Conservation (phyloP, 1,284 basidiomycete genomes). For the Mycena sp. region DNA sequence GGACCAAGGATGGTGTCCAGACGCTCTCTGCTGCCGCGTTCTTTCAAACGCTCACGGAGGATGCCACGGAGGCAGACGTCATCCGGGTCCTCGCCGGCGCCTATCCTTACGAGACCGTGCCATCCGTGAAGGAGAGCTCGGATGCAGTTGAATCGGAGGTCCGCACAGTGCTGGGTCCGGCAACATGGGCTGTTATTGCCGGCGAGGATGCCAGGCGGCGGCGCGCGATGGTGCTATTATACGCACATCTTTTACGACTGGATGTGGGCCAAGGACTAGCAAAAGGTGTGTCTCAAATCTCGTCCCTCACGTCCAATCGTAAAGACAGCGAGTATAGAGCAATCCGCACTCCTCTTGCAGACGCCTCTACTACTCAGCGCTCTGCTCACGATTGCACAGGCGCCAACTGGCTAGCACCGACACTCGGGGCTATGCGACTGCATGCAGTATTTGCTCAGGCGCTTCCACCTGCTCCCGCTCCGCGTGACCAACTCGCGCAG, state of each 20-base stretch:
- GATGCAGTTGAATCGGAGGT: conserved; percentile 63
- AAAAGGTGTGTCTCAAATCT: conserved; percentile 74
- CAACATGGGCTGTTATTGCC: conserved; percentile 47
- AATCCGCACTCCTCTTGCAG: conserved; percentile 73
- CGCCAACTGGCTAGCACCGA: conserved; percentile 92
- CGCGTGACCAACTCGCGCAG: conserved; percentile 65
- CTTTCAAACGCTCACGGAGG: conserved; percentile 90
- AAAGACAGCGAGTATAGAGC: conserved; percentile 56
- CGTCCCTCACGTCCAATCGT: neutral
- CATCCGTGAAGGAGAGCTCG: conserved; percentile 34
- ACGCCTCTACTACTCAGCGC: conserved; percentile 83
- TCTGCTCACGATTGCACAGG: conserved; percentile 83
- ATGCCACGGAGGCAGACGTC: conserved; percentile 80
- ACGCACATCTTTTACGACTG: conserved; percentile 87
- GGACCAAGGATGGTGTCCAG: conserved; percentile 94
- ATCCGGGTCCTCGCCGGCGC: conserved; percentile 80
- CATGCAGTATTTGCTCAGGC: conserved; percentile 91
- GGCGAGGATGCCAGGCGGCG: conserved; percentile 48
- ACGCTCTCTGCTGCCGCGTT: conserved; percentile 87
- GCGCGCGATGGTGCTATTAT: conserved; percentile 80
- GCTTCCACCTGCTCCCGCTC: conserved; percentile 65
- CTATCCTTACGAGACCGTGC: conserved; percentile 69
- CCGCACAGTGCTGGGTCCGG: conserved; percentile 41
- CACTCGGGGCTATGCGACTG: conserved; percentile 83
- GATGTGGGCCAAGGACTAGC: conserved; percentile 68